Evolutionary conservation across 108 stramenopile genomes (phyloP), one percentile per base, ranked within the genome.

Genomic region (Aurantiochytrium sp.): DNA sequence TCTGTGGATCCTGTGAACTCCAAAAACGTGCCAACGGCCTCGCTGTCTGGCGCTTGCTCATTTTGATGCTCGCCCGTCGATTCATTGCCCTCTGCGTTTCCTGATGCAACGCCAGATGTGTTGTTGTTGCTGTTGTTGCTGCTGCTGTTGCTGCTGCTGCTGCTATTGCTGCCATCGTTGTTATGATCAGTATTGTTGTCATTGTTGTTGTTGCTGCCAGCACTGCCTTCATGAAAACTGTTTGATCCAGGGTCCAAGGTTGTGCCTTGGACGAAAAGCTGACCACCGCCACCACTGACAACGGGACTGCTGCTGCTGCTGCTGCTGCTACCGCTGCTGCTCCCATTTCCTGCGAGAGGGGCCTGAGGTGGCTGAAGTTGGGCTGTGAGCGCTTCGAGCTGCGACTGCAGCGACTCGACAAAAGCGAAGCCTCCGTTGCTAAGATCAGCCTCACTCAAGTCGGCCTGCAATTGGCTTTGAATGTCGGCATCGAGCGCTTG

Each of bases 311-410:
- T 19, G 59, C 59, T 59, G 19, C 59, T 23, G 21, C 59, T n/a
- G 21, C n/a, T 59, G 59, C 64, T 69, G 64, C 42, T 14, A 4
- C 42, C 1, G 64, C 64, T 4, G 64, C 25, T 69, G 64, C n/a
- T 59, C n/a, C 59, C 59, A 59, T 23, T 23, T n/a, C 59, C 59
- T n/a, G 19, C 59, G 59, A n/a, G 59, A 59, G 59, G 59, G 19
- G 59, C 59, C 21, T 23, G 59, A n/a, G 59, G 59, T 59, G 59
- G 59, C 21, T 59, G 21, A 59, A 69, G 64, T 69, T 69, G 64
- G 64, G 64, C 76, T 12, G 49, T 53, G 76, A 83, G 76, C 18
- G 76, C 76, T 23, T 83, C 76, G 45, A 83, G 76, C 76, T 83
- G 76, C 25, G 76, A 83, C 76, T 83, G 76, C 76, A 83, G 51